These are phyloP conservation scores for Aspergillus carbonarius DNA, from an alignment of 2,329 filamentous ascomycete genomes.

Conservation along the genomic window DNA sequence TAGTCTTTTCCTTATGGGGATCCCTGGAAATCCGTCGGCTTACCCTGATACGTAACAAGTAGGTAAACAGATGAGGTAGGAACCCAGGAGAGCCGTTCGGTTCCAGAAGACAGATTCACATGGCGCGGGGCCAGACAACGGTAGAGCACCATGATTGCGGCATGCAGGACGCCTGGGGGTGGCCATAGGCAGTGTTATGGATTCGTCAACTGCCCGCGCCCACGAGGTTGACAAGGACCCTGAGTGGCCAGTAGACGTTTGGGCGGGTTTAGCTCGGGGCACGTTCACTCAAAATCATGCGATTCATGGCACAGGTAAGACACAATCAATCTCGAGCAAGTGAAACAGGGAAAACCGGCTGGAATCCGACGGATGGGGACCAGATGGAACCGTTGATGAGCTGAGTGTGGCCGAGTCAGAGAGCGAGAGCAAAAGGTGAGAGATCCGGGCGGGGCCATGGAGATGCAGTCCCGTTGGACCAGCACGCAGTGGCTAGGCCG, in stretches of 20 bases:
- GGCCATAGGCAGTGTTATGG: neutral
- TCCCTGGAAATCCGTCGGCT: neutral
- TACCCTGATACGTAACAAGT: neutral
- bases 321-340: constrained; percentile 7
- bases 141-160: neutral
- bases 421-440: neutral
- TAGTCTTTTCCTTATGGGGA: neutral
- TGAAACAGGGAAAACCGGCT: neutral
- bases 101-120: neutral
- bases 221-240: neutral
- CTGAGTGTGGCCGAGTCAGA: neutral
- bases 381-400: neutral
- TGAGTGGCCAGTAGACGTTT: neutral
- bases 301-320: constrained; percentile 3
- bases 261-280: neutral
- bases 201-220: neutral
- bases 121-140: neutral
- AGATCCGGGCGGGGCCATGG: neutral
- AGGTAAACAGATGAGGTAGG: neutral
- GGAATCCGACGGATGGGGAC: neutral
- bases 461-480: neutral
- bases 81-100: neutral
- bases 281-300: constrained; percentile 2
- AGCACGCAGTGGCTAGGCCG: neutral
- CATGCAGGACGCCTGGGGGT: neutral